Conservation (phyloP, 805 yeast species). For the Candida chauliodis region DNA sequence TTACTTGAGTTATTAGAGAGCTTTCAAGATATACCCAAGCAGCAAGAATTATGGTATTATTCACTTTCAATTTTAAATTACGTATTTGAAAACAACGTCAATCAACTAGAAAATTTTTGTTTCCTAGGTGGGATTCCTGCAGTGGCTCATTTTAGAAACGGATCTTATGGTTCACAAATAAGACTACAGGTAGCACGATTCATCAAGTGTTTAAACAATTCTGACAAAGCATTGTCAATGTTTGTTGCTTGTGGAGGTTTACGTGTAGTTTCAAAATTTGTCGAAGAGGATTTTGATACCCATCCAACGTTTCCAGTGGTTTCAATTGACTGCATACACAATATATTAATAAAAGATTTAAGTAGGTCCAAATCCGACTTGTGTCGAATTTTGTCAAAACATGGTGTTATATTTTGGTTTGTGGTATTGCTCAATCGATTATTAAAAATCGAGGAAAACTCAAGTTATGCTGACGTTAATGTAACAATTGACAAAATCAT, state of each 20-base stretch:
- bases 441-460: constrained; percentile 13
- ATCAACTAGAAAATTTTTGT: constrained; percentile 39
- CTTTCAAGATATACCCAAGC: constrained; percentile 27
- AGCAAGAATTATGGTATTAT: constrained; percentile 35
- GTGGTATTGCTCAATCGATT: constrained; percentile 36
- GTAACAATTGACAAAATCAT: constrained; percentile 28
- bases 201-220: constrained; percentile 27
- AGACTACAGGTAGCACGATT: constrained; percentile 37
- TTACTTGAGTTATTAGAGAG: constrained; percentile 37
- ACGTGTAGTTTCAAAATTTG: constrained; percentile 39
- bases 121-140: constrained; percentile 43
- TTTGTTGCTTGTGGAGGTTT: constrained; percentile 47
- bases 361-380: constrained; percentile 40
- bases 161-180: constrained; percentile 26
- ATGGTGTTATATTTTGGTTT: constrained; percentile 42
- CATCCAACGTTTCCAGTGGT: constrained; percentile 36
- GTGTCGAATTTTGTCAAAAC: constrained; percentile 39
- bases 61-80: constrained; percentile 31
- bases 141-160: constrained; percentile 33
- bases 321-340: constrained; percentile 34
- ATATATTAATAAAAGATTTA: constrained; percentile 31
- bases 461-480: not conserved
- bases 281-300: constrained; percentile 43
- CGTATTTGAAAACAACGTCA: constrained; percentile 26
- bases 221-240: constrained; percentile 34